A percentile compares a stretch with the other conserved stretches of the same genome.
Conservation (phyloP, 1,284 basidiomycete species). For the Fomitopsis palustris region DNA sequence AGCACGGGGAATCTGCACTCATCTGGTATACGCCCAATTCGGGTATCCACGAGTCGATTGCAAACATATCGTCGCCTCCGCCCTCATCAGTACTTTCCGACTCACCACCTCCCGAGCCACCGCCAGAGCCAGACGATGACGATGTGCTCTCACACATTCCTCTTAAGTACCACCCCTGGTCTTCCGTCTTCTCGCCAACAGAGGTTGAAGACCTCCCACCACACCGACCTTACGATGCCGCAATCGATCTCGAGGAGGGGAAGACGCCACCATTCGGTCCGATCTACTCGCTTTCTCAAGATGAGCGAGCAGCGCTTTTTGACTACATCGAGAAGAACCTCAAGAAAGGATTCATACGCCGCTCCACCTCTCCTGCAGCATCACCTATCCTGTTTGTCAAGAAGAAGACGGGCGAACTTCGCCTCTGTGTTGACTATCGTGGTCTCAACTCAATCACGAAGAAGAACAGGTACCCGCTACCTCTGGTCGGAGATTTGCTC, state of each 20-base stretch:
- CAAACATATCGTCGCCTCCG: neutral
- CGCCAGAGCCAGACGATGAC: neutral
- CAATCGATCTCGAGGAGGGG: slow-evolving; percentile 14
- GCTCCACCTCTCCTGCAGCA: slow-evolving; percentile 32
- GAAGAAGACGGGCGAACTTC: slow-evolving; percentile 38
- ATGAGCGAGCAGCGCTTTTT: slow-evolving; percentile 22
- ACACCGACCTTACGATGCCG: slow-evolving; percentile 13
- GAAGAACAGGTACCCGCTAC: slow-evolving; percentile 9
- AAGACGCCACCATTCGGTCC: slow-evolving; percentile 11
- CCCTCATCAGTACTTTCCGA: neutral
- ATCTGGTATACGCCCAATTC: neutral
- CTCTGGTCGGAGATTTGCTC: slow-evolving; percentile 8
- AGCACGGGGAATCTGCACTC: neutral
- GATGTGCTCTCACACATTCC: slow-evolving; percentile 5
- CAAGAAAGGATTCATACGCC: slow-evolving; percentile 31
- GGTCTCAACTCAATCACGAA: slow-evolving; percentile 31
- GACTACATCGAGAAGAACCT: slow-evolving; percentile 37
- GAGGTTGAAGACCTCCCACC: slow-evolving; percentile 11
- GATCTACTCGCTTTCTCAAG: slow-evolving; percentile 23
- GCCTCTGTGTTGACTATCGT: slow-evolving; percentile 40
- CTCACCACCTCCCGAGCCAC: slow-evolving; percentile 1
- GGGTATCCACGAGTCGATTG: neutral
- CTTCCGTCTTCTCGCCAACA: slow-evolving; percentile 12
- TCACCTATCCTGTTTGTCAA: slow-evolving; percentile 41
- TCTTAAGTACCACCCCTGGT: slow-evolving; percentile 11